Base-by-base conservation (phyloP, 2,329 filamentous ascomycete genomes). In the Ascochyta lentis region DNA sequence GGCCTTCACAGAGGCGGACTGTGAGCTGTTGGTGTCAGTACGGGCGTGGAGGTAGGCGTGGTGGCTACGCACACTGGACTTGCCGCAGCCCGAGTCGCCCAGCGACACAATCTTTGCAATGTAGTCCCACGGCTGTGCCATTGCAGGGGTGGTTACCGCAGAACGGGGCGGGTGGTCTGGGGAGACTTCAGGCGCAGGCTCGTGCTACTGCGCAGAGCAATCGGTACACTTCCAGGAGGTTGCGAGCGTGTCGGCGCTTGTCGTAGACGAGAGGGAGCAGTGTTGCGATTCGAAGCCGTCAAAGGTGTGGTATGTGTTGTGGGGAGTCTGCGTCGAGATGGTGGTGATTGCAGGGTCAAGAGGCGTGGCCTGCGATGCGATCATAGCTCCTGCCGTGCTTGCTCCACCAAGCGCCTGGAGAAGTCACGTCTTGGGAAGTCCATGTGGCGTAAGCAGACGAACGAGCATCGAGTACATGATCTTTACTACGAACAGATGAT, bases 101-200 rank as follows among this genome's bases (percentile, higher is more conserved):
- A 99, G 92, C 80, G 92, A 96, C 73, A 98, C 94, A 69, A 99
- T 91, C 80, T 99, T 99, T 77, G 94, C 93, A 75, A 98, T 99
- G 82, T 96, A 98, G 81, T 98, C 92, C 94, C 94, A 98, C 77
- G 92, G 89, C 71, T 88, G 84, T 61, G 82, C 70, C 79, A 81
- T 81, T 61, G 56, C 34, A 41, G 50, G 26, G 37, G 37, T 35
- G 48, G 56, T 54, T 56, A 52, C 56, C 51, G 39, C 53, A 42
- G 56, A 16, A 15, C 23, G 49, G 54, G 34, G 38, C 26, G 44
- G 26, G 48, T 40, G 50, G 56, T 46, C 12, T 55, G 50, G 58
- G 43, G 48, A 43, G 41, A 34, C 39, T 19, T 19, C 8, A 24
- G 29, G 46, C 46, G 52, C 47, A 42, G 12, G 47, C 53, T 46